Evolutionary conservation across 345 rosid genomes (phyloP), one percentile per base, ranked within the genome.

Genomic region (Fremontodendron californicum): DNA sequence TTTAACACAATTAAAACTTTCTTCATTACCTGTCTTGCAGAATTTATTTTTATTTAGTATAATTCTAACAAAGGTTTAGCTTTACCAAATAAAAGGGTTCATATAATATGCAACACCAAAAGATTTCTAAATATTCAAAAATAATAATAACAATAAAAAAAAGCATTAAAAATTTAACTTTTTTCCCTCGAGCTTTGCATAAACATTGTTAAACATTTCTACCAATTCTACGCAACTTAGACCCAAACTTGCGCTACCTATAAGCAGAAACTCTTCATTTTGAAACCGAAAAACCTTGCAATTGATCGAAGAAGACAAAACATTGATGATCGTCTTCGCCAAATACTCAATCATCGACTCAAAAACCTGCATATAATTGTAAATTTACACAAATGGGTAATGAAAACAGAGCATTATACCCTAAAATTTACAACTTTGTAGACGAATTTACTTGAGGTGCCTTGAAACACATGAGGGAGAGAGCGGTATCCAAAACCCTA

Each of bases 401-500:
- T 6, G 11, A 43, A 60, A 31, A 55, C 5, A 45, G 13, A n/a
- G 43, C 3, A 21, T 6, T 27, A 55, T 31, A 51, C 4, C 1
- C 48, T 7, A 15, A 76, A 58, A 6, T 11, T 23, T 16, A 6
- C 57, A 65, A 12, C 15, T 27, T 25, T 27, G 62, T 23, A 60
- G 39, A 60, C 19, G 40, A 25, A 60, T 76, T 49, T 45, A 90
- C 98, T 89, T 89, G 86, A 46, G 93, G 89, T 25, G 93, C 87
- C 60, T 78, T 86, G 87, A 91, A 89, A 88, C 93, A 85, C 90
- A 90, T 82, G 74, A 88, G 83, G 23, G 96, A 89, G 39, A 90
- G 81, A 37, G 89, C 84, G 1, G 93, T 80, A 70, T 93, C 90
- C 78, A 91, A 79, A 88, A 90, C 86, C 76, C 84, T 81, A 82